A percentile compares a stretch with the other conserved stretches of the same genome.
Evolutionary conservation across 139 green algal species (phyloP).

Genomic region (Chlamydomonas sphaeroides): DNA sequence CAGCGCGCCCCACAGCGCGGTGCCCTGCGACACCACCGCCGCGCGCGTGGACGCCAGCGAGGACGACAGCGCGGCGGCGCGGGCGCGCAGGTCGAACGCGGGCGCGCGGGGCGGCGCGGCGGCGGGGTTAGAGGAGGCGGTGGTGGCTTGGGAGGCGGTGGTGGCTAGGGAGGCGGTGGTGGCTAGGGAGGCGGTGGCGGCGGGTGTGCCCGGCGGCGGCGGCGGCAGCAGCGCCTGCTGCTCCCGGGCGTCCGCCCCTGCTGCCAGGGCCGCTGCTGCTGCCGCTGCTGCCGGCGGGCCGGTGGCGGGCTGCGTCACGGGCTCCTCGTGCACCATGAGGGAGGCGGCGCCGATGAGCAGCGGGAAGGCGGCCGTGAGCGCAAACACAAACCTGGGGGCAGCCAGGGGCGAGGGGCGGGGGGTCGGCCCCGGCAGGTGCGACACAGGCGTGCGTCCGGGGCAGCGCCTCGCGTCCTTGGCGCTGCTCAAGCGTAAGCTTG

Average conservation of each 20-base stretch:
- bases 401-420: no score
- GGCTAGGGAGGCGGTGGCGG: no score
- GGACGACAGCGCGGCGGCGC: background rate
- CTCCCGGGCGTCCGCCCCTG: background rate
- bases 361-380: slow-evolving; percentile 46
- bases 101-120: background rate
- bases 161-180: background rate
- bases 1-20: slow-evolving; percentile 43
- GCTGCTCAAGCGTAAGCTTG: no score
- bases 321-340: slow-evolving; percentile 47
- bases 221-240: background rate
- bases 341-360: slow-evolving; percentile 35
- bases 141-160: background rate
- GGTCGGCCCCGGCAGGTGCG: no score
- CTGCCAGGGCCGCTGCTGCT: background rate
- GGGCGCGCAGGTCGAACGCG: background rate
- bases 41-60: background rate
- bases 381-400: slow-evolving; percentile 43
- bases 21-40: background rate
- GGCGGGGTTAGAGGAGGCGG: background rate
- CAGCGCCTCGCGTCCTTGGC: no score
- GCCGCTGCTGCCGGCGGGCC: no score
- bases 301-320: background rate
- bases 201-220: no score
- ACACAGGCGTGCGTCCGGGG: no score